Evolutionary conservation across 2,329 filamentous ascomycete genomes (phyloP), one percentile per base, ranked within the genome.

Genomic region (Trichoderma endophyticum): DNA sequence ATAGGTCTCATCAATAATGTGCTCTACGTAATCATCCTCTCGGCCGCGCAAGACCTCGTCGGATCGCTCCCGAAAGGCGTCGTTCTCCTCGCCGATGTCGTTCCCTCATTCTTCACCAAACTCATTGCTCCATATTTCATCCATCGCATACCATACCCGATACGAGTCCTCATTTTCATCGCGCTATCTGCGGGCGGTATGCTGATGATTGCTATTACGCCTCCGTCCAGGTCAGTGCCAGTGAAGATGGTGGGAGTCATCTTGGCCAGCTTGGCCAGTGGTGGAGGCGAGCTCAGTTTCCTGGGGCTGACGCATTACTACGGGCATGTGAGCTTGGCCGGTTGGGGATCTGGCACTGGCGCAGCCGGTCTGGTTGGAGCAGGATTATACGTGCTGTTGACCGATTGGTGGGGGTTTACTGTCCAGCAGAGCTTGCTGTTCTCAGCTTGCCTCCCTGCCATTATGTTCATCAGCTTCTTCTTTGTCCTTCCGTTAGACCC

Each of bases 11-110:
- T 98, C 80, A 98, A 99, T 83, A 98, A 98, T 84, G 93, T 98
- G 76, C 92, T 98, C 83, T 98, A 98, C 82, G 95, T 98, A 71
- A 93, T 98, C 81, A 96, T 98, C 79, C 92, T 99, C 78, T 97
- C 94, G 34, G 93, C 96, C 43, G 96, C 96, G 4, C 92, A 98
- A 77, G 96, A 99, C 79, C 92, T 99, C 73, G 96, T 98, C 77
- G 95, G 95, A 43, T 91, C 93, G 36, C 87, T 98, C 1, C 96
- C 96, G 64, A 98, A 98, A 81, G 94, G 93, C 76, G 88, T 97
- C 71, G 95, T 99, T 70, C 91, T 98, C 70, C 92, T 98, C 74
- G 94, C 94, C 80, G 94, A 98, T 81, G 94, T 98, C 70, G 85
- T 97, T 26, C 96, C 96, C 2, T 94, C 93, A 12, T 97, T 99